Conservation (phyloP, 2,329 filamentous ascomycete genomes). For the Monosporascus sp. region DNA sequence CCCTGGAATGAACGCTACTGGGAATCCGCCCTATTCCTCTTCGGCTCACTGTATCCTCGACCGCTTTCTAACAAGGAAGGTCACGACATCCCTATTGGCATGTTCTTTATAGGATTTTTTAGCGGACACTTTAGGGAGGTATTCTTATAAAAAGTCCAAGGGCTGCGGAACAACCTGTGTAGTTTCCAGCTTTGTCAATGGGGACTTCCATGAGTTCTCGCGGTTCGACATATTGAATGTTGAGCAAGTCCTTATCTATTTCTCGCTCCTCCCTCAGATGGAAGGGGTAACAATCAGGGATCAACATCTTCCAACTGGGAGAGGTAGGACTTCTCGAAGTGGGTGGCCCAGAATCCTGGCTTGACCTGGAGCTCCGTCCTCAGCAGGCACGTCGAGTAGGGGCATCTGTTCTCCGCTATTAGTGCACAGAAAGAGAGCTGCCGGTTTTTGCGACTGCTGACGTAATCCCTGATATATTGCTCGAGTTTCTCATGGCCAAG, state of each 20-base stretch:
- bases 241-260: background rate
- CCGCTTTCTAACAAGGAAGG: background rate
- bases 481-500: background rate
- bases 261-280: background rate
- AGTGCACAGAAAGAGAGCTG: background rate
- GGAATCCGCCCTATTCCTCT: background rate
- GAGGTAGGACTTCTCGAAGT: conserved; percentile 4
- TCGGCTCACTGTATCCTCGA: background rate
- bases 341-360: conserved; percentile 2
- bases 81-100: background rate
- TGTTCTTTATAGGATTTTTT: background rate
- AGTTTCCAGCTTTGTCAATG: background rate
- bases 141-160: background rate
- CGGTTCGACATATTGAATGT: conserved; percentile 1
- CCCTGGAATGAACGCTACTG: conserved; percentile 3
- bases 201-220: background rate
- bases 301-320: conserved; percentile 1
- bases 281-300: background rate
- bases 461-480: background rate
- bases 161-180: background rate
- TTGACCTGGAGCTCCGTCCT: background rate
- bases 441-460: background rate
- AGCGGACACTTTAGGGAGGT: background rate
- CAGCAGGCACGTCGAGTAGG: conserved; percentile 3
- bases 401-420: conserved; percentile 2